Evolutionary conservation across 495 filamentous ascomycete genomes (phyloP), one percentile per base, ranked within the genome.

Genomic region (Penicillium pancosmium): DNA sequence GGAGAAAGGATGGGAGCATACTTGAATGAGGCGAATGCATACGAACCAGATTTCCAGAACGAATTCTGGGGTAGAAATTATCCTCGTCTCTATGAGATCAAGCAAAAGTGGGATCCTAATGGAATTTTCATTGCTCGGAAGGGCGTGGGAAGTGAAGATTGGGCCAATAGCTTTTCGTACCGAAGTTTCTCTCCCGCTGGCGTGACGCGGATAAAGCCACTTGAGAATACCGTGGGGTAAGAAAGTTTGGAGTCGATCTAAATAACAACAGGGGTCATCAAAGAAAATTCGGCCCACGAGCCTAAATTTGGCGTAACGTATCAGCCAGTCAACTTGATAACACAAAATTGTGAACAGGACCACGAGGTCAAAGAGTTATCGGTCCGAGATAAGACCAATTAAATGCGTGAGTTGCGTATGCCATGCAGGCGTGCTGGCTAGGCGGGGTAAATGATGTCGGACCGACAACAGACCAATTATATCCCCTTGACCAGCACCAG

Each of bases 401-500:
- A 51, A 18, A 33, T 31, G 52, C 38, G 16, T 13, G 52, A 43
- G 36, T 11, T 2, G 21, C 3, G 46, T 27, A 6, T 27, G 19
- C 19, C 19, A 48, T 3, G 19, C 25, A 19, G 47, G 52, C 35
- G 0, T 51, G 16, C 15, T 43, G 16, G 18, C 13, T 21, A 25
- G 59, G 59, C 55, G 59, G 59, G 59, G 59, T 62, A 54, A 49
- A 4, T 18, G 18, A 51, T 62, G 31, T 62, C 55, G 59, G 55
- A 25, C 59, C 50, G 54, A 62, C 16, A 50, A 50, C 27, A 52
- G 34, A n/a, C 54, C 59, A 62, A 62, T 62, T 2, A 44, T 27
- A 38, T 40, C n/a, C 1, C 3, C 31, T 27, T 4, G 43, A 0
- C 13, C 4, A 5, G 0, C 15, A 44, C 18, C 15, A 25, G 50